Evolutionary conservation across 1,139 yeast species (phyloP).

Genomic region (Scheffersomyces stambukii): DNA sequence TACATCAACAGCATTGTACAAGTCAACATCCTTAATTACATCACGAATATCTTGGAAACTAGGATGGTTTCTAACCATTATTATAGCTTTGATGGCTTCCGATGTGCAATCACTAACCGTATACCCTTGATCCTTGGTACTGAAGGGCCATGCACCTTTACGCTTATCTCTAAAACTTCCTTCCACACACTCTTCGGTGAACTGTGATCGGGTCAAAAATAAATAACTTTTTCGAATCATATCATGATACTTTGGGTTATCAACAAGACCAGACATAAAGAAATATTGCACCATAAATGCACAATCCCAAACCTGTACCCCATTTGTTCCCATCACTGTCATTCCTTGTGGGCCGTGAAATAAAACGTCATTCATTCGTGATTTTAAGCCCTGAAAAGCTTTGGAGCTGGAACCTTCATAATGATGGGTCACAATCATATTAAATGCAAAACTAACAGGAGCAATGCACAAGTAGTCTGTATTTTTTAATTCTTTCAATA

Average conservation of each 20-base stretch:
- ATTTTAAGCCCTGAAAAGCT: conserved; percentile 51
- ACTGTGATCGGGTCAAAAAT: conserved; percentile 79
- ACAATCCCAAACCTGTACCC: conserved; percentile 96
- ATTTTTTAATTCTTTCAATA: conserved; percentile 71
- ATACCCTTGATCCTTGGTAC: conserved; percentile 93
- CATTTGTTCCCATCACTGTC: conserved; percentile 96
- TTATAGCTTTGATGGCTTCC: conserved; percentile 88
- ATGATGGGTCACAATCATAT: conserved; percentile 61
- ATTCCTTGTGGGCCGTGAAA: conserved; percentile 90
- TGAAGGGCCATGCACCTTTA: conserved; percentile 95
- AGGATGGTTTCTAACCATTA: conserved; percentile 79
- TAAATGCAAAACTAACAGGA: conserved; percentile 87
- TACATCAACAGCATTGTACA: conserved; percentile 70
- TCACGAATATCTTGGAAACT: conserved; percentile 32
- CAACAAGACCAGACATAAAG: conserved; percentile 76
- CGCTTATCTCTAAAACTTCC: conserved; percentile 84
- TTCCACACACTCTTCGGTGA: conserved; percentile 70
- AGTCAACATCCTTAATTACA: conserved; percentile 21
- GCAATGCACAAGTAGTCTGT: conserved; percentile 87
- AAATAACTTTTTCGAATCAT: conserved; percentile 60
- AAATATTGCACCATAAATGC: conserved; percentile 87
- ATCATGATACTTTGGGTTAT: conserved; percentile 59
- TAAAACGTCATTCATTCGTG: conserved; percentile 68
- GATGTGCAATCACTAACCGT: conserved; percentile 98
- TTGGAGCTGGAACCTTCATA: conserved; percentile 71